Evolutionary conservation across 1,284 basidiomycete species (phyloP), one percentile per base, ranked within the genome.

Genomic region (Takashimella koratensis): DNA sequence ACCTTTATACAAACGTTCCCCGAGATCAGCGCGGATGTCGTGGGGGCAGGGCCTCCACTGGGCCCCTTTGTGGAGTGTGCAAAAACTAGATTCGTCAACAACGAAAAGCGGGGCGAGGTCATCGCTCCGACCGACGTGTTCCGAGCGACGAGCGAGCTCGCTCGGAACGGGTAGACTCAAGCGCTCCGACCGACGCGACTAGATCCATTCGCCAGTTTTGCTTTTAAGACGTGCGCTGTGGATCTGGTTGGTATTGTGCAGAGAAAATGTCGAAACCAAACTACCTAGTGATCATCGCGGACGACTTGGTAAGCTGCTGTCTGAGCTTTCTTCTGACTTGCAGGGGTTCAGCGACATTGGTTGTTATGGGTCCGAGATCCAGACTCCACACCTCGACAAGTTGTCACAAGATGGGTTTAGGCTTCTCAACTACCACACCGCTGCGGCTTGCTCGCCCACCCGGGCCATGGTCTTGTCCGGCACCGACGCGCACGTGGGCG

Each of bases 341-440:
- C 51, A 47, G 45, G 64, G 64, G 21, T 66, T 63, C 57, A 54
- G 51, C 42, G 64, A 66, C 44, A 42, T 57, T 11, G 47, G 51
- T 13, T 43, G 49, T 20, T 65, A 50, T 47, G 64, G 64, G 11
- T 52, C 52, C 22, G 64, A 66, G 55, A 67, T 67, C 44, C 42
- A 42, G 2, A 67, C 65, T 8, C 65, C 65, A 12, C 53, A 64
- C 42, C 47, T 66, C 16, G 56, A 63, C 56, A 54, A 47, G 23
- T 54, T 66, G 3, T 59, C 64, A 2, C 30, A 40, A 3, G 44
- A 49, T 4, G 58, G 62, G 11, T 25, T 47, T 13, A 43, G 51
- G 3, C 21, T 52, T 11, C 23, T 43, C 19, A 41, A 52, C 51
- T 52, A 43, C 27, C 55, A 56, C 47, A 56, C 55, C 24, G 55